These are phyloP conservation scores for Candida broadrunensis DNA, from an alignment of 805 yeast species.

Conservation along the genomic window DNA sequence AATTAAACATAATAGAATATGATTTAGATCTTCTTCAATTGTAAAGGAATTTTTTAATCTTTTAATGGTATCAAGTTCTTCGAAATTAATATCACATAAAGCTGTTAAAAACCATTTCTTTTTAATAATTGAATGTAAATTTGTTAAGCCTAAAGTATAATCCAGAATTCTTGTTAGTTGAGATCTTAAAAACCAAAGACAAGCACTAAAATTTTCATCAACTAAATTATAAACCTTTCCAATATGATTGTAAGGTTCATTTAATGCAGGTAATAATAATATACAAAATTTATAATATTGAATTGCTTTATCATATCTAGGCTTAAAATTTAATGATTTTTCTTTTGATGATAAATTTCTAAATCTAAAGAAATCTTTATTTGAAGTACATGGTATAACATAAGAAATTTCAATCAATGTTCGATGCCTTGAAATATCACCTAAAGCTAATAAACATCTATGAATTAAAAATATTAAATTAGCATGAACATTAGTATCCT, in stretches of 20 bases:
- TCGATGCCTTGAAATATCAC: conserved; percentile 58
- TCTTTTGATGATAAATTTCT: conserved; percentile 16
- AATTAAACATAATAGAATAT: conserved; percentile 31
- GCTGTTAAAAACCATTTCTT: conserved; percentile 31
- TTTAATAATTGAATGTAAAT: conserved; percentile 39
- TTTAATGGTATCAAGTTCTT: conserved; percentile 8
- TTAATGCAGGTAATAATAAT: conserved; percentile 60
- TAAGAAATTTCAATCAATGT: conserved; percentile 46
- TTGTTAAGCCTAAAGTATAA: conserved; percentile 44
- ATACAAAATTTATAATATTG: conserved; percentile 49
- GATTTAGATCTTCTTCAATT: conserved; percentile 14
- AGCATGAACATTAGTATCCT: conserved; percentile 20
- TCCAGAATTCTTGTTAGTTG: conserved; percentile 50
- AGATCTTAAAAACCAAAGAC: conserved; percentile 55
- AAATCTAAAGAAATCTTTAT: conserved; percentile 28
- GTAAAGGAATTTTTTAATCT: conserved; percentile 10
- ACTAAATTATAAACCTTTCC: conserved; percentile 44
- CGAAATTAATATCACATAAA: conserved; percentile 17
- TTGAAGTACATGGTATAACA: conserved; percentile 30
- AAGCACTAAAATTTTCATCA: conserved; percentile 46
- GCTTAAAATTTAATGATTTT: conserved; percentile 38
- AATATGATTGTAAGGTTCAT: conserved; percentile 62
- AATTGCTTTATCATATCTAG: conserved; percentile 23
- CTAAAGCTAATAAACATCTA: conserved; percentile 50
- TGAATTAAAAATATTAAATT: conserved; percentile 43